phyloP scores from a whole-genome alignment of 2,329 filamentous ascomycete species.

The Ophiognomonia clavigignenti-juglandacearum region DNA sequence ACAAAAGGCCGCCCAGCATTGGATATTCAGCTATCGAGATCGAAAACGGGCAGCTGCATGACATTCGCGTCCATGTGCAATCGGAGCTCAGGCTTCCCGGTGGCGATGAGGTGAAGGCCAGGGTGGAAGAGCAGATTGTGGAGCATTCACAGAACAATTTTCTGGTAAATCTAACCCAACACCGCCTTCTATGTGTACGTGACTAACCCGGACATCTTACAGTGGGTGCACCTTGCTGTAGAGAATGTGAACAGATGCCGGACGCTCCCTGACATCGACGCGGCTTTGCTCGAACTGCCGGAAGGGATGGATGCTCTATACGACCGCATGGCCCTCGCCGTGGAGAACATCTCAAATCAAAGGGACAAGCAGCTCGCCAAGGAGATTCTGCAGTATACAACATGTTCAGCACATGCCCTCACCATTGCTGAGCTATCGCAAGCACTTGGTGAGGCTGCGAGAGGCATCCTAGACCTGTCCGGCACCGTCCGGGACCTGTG shows the following conservation, averaged over 20 bases:
- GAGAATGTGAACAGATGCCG: not conserved
- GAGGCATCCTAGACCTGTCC: not conserved
- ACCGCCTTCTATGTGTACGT: too few relatives aligned
- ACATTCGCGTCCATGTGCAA: too few relatives aligned
- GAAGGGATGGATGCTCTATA: not conserved
- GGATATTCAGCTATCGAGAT: too few relatives aligned
- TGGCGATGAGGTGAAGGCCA: too few relatives aligned
- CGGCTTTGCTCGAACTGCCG: not conserved
- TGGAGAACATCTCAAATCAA: not conserved
- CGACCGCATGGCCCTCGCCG: not conserved
- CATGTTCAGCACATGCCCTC: not conserved
- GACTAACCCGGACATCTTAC: too few relatives aligned
- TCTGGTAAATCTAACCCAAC: too few relatives aligned
- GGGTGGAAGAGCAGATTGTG: too few relatives aligned
- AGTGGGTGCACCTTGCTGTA: not conserved
- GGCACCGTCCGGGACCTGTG: constrained; percentile 11
- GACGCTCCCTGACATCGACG: not conserved
- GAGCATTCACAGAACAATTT: too few relatives aligned
- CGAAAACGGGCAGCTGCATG: too few relatives aligned
- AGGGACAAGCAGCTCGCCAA: not conserved
- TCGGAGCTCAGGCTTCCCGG: too few relatives aligned
- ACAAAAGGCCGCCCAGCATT: too few relatives aligned
- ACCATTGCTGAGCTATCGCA: not conserved
- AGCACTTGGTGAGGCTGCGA: not conserved
- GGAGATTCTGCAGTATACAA: not conserved